Evolutionary conservation across 2,329 filamentous ascomycete genomes (phyloP).

Genomic region (Sporothrix phasma): DNA sequence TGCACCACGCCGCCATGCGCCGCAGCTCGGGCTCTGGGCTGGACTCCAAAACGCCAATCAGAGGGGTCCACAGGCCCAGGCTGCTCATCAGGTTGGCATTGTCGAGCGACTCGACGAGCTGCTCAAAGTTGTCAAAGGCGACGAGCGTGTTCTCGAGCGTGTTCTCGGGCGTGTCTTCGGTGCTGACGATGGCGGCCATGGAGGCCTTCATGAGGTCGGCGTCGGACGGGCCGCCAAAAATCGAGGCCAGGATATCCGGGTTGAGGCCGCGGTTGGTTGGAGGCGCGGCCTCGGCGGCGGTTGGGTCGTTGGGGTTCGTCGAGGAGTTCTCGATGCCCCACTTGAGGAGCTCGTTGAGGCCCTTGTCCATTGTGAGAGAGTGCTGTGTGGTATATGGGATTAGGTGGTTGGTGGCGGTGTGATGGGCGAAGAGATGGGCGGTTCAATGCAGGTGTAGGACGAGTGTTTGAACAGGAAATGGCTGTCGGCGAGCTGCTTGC

Average conservation of each 20-base stretch:
- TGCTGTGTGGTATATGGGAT: background rate
- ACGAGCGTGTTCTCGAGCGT: conserved; percentile 66
- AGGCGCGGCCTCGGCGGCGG: conserved; percentile 21
- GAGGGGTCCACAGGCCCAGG: conserved; percentile 70
- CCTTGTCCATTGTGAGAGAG: conserved; percentile 24
- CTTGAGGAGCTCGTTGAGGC: conserved; percentile 29
- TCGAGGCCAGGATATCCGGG: conserved; percentile 58
- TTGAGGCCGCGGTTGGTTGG: conserved; percentile 41
- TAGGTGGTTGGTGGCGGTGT: background rate
- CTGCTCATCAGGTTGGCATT: conserved; percentile 90
- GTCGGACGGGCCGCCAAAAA: conserved; percentile 79
- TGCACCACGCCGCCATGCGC: conserved; percentile 85
- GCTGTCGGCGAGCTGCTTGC: background rate
- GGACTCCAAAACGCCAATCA: conserved; percentile 56
- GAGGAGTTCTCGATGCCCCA: conserved; percentile 28
- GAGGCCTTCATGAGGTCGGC: conserved; percentile 83
- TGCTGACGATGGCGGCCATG: conserved; percentile 60
- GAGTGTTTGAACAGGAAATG: background rate
- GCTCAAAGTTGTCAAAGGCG: conserved; percentile 92
- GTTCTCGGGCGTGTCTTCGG: conserved; percentile 29
- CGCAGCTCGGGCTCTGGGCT: conserved; percentile 63
- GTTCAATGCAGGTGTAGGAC: background rate
- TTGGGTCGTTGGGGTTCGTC: conserved; percentile 19
- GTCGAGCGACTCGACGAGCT: conserved; percentile 83
- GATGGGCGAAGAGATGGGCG: no score